phyloP scores from a whole-genome alignment of 2,329 filamentous ascomycete genomes.

The Parastagonospora nodorum region DNA sequence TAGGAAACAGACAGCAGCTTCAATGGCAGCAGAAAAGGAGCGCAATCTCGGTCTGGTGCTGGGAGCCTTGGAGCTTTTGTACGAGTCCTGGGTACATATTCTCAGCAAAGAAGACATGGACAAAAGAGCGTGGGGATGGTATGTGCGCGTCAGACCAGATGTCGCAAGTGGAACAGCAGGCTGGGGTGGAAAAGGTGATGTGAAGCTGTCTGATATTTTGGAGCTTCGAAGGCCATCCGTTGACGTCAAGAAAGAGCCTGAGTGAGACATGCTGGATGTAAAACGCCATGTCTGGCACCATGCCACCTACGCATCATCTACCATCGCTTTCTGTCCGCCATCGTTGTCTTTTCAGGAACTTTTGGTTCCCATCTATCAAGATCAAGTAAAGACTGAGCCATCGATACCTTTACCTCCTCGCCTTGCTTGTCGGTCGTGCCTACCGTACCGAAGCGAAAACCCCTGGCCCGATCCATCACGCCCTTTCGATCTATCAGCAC shows the following conservation, averaged over 20 bases:
- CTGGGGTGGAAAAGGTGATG: conserved; percentile 79
- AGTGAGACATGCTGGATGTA: neutral
- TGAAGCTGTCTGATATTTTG: conserved; percentile 68
- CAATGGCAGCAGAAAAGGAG: conserved; percentile 65
- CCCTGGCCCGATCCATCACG: neutral
- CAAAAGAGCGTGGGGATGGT: conserved; percentile 80
- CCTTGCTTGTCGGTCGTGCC: neutral
- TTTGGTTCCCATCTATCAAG: neutral
- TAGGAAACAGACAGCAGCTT: conserved; percentile 54
- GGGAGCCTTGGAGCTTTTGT: conserved; percentile 72
- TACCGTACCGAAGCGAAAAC: neutral
- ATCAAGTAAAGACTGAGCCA: neutral
- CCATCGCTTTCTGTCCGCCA: too few species aligned
- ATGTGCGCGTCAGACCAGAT: conserved; percentile 74
- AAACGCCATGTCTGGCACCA: neutral
- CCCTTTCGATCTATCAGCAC: conserved; percentile 49
- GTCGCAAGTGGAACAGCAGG: conserved; percentile 75
- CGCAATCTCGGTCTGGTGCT: conserved; percentile 72
- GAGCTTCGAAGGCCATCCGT: conserved; percentile 25
- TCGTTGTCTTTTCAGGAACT: too few species aligned
- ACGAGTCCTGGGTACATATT: conserved; percentile 72
- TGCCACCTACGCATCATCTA: too few species aligned
- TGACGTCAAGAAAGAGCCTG: conserved; percentile 1
- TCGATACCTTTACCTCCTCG: neutral
- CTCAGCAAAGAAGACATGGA: conserved; percentile 71